These are phyloP conservation scores for Boletus sp. DNA, from an alignment of 768 basidiomycete genomes.

Conservation along the genomic window DNA sequence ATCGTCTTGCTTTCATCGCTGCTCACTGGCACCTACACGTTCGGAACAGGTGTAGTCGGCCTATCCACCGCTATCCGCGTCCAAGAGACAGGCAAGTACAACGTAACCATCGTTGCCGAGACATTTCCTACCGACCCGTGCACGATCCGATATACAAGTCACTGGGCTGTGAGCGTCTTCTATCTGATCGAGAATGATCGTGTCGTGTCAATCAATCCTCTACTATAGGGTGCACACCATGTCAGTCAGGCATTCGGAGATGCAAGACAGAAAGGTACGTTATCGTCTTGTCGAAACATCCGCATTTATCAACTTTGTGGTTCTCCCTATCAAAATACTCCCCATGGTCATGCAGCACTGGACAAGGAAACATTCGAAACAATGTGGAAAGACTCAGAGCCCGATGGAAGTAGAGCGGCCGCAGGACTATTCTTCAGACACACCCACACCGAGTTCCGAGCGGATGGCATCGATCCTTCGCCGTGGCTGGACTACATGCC, in stretches of 20 bases:
- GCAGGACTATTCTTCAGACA: conserved; percentile 65
- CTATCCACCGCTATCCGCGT: conserved; percentile 71
- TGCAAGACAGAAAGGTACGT: conserved; percentile 52
- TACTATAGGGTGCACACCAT: conserved; percentile 74
- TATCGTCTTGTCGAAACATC: not conserved
- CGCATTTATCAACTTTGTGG: not conserved
- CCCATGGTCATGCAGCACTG: conserved; percentile 41
- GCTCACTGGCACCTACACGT: not conserved
- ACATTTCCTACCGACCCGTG: conserved; percentile 69
- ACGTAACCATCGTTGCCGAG: conserved; percentile 69
- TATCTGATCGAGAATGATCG: not conserved
- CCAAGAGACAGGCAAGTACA: conserved; percentile 58
- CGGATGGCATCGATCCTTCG: conserved; percentile 32
- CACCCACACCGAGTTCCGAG: conserved; percentile 59
- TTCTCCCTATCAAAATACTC: not conserved
- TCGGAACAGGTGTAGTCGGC: conserved; percentile 63
- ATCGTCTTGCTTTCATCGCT: not conserved
- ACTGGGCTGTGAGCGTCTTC: conserved; percentile 65
- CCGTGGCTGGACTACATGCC: conserved; percentile 50
- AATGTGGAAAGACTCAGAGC: conserved; percentile 71
- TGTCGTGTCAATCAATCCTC: not conserved
- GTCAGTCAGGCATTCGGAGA: conserved; percentile 56
- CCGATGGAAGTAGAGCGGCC: conserved; percentile 41
- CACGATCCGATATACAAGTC: conserved; percentile 72
- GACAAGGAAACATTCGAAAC: conserved; percentile 71